Conservation (phyloP, 1,284 basidiomycete species). For the Pseudozyma sp. region DNA sequence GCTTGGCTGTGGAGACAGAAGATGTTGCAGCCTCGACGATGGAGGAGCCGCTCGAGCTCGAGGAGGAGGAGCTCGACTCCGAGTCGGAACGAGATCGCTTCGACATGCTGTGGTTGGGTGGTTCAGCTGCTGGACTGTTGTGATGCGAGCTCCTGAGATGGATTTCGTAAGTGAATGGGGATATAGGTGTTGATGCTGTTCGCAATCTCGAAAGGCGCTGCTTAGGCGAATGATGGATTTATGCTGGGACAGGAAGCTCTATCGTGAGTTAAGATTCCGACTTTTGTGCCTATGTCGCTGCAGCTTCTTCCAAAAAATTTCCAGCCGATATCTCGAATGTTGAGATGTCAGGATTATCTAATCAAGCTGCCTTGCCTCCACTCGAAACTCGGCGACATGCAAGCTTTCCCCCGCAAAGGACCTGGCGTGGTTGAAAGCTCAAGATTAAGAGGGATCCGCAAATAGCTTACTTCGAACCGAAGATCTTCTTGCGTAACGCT, state of each 20-base stretch:
- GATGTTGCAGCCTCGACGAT: slow-evolving; percentile 30
- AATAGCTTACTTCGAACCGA: neutral
- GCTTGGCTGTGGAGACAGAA: slow-evolving; percentile 30
- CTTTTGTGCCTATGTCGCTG: neutral
- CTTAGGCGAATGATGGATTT: no score
- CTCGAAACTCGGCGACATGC: slow-evolving; percentile 1
- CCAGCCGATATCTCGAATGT: neutral
- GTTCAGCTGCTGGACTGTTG: neutral
- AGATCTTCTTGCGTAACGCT: slow-evolving; percentile 14
- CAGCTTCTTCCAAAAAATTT: slow-evolving; percentile 30
- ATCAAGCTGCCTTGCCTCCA: slow-evolving; percentile 13
- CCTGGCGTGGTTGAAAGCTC: slow-evolving; percentile 6
- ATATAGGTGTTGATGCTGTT: no score
- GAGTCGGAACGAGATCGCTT: slow-evolving; percentile 39
- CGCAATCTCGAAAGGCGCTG: no score
- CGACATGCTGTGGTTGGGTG: slow-evolving; percentile 16
- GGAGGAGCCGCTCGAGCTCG: slow-evolving; percentile 37
- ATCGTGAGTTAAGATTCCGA: slow-evolving; percentile 3
- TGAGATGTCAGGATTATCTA: slow-evolving; percentile 27
- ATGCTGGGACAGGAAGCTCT: no score
- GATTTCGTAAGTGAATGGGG: no score
- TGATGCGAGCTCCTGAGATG: neutral
- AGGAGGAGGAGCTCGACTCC: slow-evolving; percentile 38
- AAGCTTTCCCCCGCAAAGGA: neutral
- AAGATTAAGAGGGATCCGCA: neutral